These are phyloP conservation scores for Margaritispora aquatica DNA, from an alignment of 495 filamentous ascomycete species.

Conservation along the genomic window DNA sequence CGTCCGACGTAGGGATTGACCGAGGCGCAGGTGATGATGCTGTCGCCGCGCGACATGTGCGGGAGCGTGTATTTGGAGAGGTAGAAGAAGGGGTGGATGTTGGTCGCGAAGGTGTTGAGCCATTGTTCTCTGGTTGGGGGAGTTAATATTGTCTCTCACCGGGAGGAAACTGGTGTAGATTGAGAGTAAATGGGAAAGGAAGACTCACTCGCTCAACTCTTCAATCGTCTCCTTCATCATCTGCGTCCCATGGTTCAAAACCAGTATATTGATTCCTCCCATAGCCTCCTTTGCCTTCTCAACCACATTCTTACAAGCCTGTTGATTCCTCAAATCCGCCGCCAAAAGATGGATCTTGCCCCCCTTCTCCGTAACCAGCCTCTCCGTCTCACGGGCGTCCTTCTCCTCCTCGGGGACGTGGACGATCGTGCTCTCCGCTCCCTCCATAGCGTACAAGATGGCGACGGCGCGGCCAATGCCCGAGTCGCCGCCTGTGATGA, in stretches of 20 bases:
- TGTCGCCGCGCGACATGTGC: slow-evolving; percentile 68
- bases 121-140: slow-evolving; percentile 54
- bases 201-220: slow-evolving; percentile 55
- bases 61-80: slow-evolving; percentile 72
- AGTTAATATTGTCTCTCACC: background rate
- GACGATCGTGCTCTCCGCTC: slow-evolving; percentile 65
- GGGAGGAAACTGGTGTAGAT: no score
- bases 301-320: slow-evolving; percentile 66
- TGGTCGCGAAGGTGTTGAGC: slow-evolving; percentile 66
- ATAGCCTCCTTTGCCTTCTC: slow-evolving; percentile 57
- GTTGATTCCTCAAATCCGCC: slow-evolving; percentile 53
- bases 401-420: slow-evolving; percentile 73
- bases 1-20: slow-evolving; percentile 83
- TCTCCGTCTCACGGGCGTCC: slow-evolving; percentile 66
- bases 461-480: slow-evolving; percentile 77
- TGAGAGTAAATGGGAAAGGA: background rate
- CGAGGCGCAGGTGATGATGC: slow-evolving; percentile 76
- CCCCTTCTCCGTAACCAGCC: slow-evolving; percentile 58
- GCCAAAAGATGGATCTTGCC: slow-evolving; percentile 52
- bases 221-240: slow-evolving; percentile 67
- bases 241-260: slow-evolving; percentile 78
- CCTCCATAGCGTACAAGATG: slow-evolving; percentile 78
- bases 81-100: slow-evolving; percentile 71
- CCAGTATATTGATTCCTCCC: slow-evolving; percentile 67
- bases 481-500: slow-evolving; percentile 80